A percentile compares a stretch with the other conserved stretches of the same genome.
phyloP scores from a whole-genome alignment of 1,284 basidiomycete genomes.

The Apiotrichum domesticum region DNA sequence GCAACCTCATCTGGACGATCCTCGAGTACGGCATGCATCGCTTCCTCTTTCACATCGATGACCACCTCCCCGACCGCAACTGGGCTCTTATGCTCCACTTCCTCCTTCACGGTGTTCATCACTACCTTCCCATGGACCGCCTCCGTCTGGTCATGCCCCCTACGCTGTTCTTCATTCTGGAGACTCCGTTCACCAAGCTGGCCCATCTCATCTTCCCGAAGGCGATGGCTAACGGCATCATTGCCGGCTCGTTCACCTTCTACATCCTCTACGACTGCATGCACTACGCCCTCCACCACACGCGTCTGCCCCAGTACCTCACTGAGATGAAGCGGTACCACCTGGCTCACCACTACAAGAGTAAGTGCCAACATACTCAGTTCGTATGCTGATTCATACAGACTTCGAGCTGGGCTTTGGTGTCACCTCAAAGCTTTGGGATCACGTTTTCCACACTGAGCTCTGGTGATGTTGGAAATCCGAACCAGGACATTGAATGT shows the following conservation, averaged over 20 bases:
- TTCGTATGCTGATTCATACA: slow-evolving; percentile 15
- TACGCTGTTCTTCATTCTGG: slow-evolving; percentile 68
- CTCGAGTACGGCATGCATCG: slow-evolving; percentile 94
- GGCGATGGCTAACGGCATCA: slow-evolving; percentile 84
- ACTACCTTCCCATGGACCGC: slow-evolving; percentile 96
- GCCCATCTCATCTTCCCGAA: slow-evolving; percentile 78
- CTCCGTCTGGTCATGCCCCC: slow-evolving; percentile 97
- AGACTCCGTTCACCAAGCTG: slow-evolving; percentile 82
- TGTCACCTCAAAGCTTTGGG: slow-evolving; percentile 93
- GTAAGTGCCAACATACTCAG: slow-evolving; percentile 27
- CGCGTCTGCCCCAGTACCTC: slow-evolving; percentile 80
- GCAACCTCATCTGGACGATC: slow-evolving; percentile 89
- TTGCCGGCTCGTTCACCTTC: slow-evolving; percentile 83
- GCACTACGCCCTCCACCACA: slow-evolving; percentile 89
- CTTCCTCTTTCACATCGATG: slow-evolving; percentile 96
- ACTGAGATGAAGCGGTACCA: slow-evolving; percentile 95
- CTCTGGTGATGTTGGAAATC: slow-evolving; percentile 37
- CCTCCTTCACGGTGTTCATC: slow-evolving; percentile 90
- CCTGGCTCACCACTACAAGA: slow-evolving; percentile 95
- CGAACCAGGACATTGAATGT: no score
- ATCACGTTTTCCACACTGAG: slow-evolving; percentile 81
- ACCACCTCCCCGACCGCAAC: slow-evolving; percentile 76
- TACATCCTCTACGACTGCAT: slow-evolving; percentile 87
- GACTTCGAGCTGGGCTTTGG: slow-evolving; percentile 97
- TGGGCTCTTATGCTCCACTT: slow-evolving; percentile 83